These are phyloP conservation scores for Tulasnella calospora DNA, from an alignment of 768 basidiomycete genomes.

Conservation along the genomic window DNA sequence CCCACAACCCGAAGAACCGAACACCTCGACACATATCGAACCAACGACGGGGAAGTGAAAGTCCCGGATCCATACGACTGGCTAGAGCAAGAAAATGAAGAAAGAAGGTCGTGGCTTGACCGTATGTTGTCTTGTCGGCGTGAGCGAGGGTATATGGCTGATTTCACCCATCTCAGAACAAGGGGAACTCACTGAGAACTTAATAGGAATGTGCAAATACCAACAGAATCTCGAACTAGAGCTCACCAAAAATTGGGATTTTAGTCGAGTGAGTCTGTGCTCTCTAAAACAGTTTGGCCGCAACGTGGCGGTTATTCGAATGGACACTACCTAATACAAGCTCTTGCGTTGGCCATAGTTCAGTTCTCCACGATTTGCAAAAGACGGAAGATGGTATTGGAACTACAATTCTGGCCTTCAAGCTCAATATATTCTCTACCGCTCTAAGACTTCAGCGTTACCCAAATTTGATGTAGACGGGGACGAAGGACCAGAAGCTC, in stretches of 20 bases:
- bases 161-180: conserved; percentile 39
- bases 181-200: conserved; percentile 52
- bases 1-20: conserved; percentile 62
- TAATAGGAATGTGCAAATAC: conserved; percentile 60
- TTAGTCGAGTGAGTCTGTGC: conserved; percentile 40
- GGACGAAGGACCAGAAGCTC: conserved; percentile 37
- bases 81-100: conserved; percentile 61
- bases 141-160: background rate
- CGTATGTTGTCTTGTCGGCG: conserved; percentile 21
- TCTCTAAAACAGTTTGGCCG: background rate
- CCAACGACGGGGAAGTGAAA: conserved; percentile 55
- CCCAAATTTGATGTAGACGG: conserved; percentile 27
- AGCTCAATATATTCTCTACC: conserved; percentile 44
- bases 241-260: conserved; percentile 53
- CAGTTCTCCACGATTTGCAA: conserved; percentile 53
- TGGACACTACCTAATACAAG: no score
- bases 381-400: conserved; percentile 77
- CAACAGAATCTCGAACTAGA: conserved; percentile 53
- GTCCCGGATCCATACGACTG: conserved; percentile 71
- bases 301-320: no score
- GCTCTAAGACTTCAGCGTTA: background rate
- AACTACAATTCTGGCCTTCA: conserved; percentile 72
- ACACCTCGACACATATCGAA: conserved; percentile 64
- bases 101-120: conserved; percentile 49
- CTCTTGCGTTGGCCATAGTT: conserved; percentile 43